Evolutionary conservation across 352 stramenopile genomes (phyloP), one percentile per base, ranked within the genome.

Genomic region (Pythium vanterpoolii): DNA sequence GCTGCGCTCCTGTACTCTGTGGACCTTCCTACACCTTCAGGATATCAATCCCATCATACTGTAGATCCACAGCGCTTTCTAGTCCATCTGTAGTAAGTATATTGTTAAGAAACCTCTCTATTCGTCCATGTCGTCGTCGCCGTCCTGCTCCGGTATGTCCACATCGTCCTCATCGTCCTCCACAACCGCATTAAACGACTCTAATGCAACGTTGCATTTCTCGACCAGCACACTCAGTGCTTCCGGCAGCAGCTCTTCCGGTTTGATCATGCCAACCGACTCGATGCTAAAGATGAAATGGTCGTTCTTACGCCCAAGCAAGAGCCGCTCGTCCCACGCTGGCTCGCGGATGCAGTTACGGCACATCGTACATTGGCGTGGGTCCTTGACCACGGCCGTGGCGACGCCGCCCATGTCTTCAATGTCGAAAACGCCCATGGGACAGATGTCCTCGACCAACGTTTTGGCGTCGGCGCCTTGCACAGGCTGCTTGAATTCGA

Each of bases 231-330:
- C 83, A 46, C 83, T 87, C 18, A 95, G 73, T 28, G 85, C 85
- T 55, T 95, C 85, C 4, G 75, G 71, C 43, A 95, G 53, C 33
- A 95, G 62, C 67, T 95, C 85, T 48, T 95, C 81, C 1, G 83
- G 76, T 39, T 91, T 91, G 60, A 93, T 87, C 85, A 95, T 95
- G 49, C 85, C 85, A 4, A 93, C 85, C 6, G 79, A 88, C 66
- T 95, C 85, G 61, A 95, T 62, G 45, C 74, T 91, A 57, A 92
- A 99, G 69, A 99, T 98, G 70, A 99, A 99, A 73, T 99, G 96
- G 74, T 99, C 88, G 34, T 83, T 90, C 60, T 97, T 83, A 40
- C 96, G 86, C 33, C 77, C 89, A 19, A 99, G 88, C 55, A 80
- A 74, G 26, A 99, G 90, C 50, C 86, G 90, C 11, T 94, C 83